These are phyloP conservation scores for Endocarpon pusillum DNA, from an alignment of 495 filamentous ascomycete genomes.

Conservation along the genomic window DNA sequence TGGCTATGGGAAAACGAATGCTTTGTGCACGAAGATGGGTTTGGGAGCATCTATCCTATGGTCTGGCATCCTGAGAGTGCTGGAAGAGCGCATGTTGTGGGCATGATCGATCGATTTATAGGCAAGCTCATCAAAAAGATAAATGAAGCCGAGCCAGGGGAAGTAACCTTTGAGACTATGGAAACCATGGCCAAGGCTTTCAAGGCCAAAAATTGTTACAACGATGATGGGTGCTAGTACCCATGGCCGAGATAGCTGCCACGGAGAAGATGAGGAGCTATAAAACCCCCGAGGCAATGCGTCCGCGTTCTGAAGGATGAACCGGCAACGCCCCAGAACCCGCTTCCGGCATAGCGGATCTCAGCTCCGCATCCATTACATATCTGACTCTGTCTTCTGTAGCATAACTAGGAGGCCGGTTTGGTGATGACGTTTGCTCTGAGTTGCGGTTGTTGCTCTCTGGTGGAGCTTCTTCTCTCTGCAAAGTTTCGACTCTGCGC, in stretches of 20 bases:
- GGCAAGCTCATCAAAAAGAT: slow-evolving; percentile 31
- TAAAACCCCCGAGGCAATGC: too few relatives aligned
- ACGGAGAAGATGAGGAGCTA: too few relatives aligned
- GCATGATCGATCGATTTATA: slow-evolving; percentile 40
- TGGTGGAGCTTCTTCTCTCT: slow-evolving; percentile 2
- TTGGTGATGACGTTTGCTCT: slow-evolving; percentile 5
- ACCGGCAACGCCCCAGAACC: slow-evolving; percentile 26
- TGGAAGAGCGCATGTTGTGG: slow-evolving; percentile 44
- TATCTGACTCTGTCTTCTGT: slow-evolving; percentile 58
- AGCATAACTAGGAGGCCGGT: slow-evolving; percentile 49
- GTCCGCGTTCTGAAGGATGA: slow-evolving; percentile 27
- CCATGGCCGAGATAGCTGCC: too few relatives aligned
- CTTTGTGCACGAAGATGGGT: slow-evolving; percentile 7
- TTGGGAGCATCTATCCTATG: slow-evolving; percentile 24
- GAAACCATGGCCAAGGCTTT: slow-evolving; percentile 22
- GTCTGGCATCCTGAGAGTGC: slow-evolving; percentile 43
- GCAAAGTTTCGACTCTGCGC: slow-evolving; percentile 36
- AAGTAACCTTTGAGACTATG: slow-evolving; percentile 18
- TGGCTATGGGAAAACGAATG: slow-evolving; percentile 24
- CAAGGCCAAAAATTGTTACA: slow-evolving; percentile 9
- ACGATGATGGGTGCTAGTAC: neutral
- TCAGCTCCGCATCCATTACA: slow-evolving; percentile 41
- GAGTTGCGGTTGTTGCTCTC: slow-evolving; percentile 3
- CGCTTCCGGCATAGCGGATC: slow-evolving; percentile 28
- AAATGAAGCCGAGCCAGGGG: slow-evolving; percentile 26